Conservation (phyloP, 2,329 filamentous ascomycete species). For the Calonectria leucothoes region DNA sequence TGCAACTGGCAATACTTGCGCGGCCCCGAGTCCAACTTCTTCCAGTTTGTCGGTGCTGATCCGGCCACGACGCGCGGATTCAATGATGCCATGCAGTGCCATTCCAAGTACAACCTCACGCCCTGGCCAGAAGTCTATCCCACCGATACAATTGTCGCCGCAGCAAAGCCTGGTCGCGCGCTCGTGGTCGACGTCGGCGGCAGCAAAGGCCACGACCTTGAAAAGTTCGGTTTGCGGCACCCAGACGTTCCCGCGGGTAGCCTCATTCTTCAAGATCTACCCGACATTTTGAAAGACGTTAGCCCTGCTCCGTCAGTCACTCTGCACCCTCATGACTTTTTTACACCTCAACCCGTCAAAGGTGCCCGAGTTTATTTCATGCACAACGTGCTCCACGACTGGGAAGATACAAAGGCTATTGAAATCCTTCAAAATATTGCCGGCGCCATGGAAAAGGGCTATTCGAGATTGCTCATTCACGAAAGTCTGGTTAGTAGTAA, state of each 20-base stretch:
- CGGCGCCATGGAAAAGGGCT: slow-evolving; percentile 44
- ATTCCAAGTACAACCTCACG: slow-evolving; percentile 51
- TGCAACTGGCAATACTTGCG: slow-evolving; percentile 49
- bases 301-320: slow-evolving; percentile 39
- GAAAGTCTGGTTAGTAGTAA: slow-evolving; percentile 48
- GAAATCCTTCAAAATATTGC: slow-evolving; percentile 45
- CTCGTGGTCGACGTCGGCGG: slow-evolving; percentile 51
- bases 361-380: slow-evolving; percentile 58
- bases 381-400: slow-evolving; percentile 62
- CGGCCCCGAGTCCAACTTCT: slow-evolving; percentile 42
- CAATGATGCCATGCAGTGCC: slow-evolving; percentile 51
- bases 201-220: slow-evolving; percentile 50
- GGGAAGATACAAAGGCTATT: slow-evolving; percentile 53
- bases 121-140: slow-evolving; percentile 51
- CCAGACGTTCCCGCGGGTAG: slow-evolving; percentile 39
- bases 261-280: slow-evolving; percentile 49
- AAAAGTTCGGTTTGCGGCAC: slow-evolving; percentile 46
- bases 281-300: slow-evolving; percentile 45
- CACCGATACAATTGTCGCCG: slow-evolving; percentile 44
- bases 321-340: slow-evolving; percentile 47
- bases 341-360: slow-evolving; percentile 52
- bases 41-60: slow-evolving; percentile 46
- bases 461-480: slow-evolving; percentile 51
- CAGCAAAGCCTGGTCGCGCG: slow-evolving; percentile 40
- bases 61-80: slow-evolving; percentile 45